A percentile compares a stretch with the other conserved stretches of the same genome.
Conservation (phyloP, 2,329 filamentous ascomycete species). For the Penicillium sumatraense region DNA sequence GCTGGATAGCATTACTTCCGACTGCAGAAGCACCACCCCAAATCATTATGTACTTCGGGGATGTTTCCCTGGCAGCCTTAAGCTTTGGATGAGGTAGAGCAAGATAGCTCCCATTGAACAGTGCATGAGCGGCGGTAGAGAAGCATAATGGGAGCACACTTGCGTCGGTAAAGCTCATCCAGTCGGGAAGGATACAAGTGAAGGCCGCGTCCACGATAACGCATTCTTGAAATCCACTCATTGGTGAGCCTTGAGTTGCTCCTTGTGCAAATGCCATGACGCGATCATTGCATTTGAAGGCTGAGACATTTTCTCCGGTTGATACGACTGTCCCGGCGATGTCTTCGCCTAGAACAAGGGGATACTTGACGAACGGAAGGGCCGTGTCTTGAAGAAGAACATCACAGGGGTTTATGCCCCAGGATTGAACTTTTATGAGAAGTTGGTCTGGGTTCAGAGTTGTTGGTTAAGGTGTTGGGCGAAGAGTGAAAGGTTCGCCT, state of each 20-base stretch:
- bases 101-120: constrained; percentile 32
- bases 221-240: constrained; percentile 33
- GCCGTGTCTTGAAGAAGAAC: constrained; percentile 4
- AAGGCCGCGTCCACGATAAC: constrained; percentile 24
- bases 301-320: constrained; percentile 5
- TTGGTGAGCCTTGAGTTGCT: constrained; percentile 6
- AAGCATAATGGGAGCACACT: constrained; percentile 41
- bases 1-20: constrained; percentile 48
- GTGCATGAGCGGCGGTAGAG: constrained; percentile 36
- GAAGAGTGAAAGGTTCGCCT: neutral
- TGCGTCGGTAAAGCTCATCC: constrained; percentile 30
- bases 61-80: constrained; percentile 3
- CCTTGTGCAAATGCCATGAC: constrained; percentile 14
- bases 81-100: constrained; percentile 23
- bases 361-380: constrained; percentile 30
- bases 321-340: constrained; percentile 45
- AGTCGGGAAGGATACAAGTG: neutral
- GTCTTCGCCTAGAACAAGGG: constrained; percentile 47
- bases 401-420: constrained; percentile 13
- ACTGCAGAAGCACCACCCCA: constrained; percentile 54
- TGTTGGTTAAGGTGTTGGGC: constrained; percentile 4
- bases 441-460: constrained; percentile 2
- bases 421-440: constrained; percentile 7
- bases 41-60: neutral
- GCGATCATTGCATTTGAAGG: constrained; percentile 20